Base-by-base conservation (phyloP, 306 rosid species). In the Trifolium dubium region DNA sequence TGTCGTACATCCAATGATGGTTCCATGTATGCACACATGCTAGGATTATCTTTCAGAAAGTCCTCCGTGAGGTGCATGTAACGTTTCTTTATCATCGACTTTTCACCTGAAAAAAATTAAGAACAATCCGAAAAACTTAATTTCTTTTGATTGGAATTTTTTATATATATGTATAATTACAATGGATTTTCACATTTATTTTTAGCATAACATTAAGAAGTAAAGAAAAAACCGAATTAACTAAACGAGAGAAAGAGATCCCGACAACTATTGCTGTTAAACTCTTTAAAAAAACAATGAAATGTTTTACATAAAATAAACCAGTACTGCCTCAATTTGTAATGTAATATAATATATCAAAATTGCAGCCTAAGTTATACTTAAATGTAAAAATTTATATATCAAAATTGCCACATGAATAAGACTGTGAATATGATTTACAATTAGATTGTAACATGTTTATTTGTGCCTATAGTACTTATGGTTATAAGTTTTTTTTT, bases 1-100 rank as follows among this genome's bases (percentile, higher is more conserved):
- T 88, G 92, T 13, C 92, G 81, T 1, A 8, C 85, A 41, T 88
- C 92, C 2, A 88, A 69, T 1, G 92, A 88, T 1, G 92, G 90
- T 1, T 85, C 92, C 92, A 85, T 86, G 81, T 83, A 88, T 0
- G 55, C 90, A 1, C 84, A 79, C 82, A 88, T 75, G 59, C 69
- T 77, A 0, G 87, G 85, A 14, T 86, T 88, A 60, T 88, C 88
- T 13, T 59, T 69, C 29, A 88, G 51, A 56, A 83, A 71, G 0
- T 88, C 87, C 58, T 88, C 92, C 0, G 82, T 84, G 7, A 86
- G 2, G 60, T 84, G 72, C 92, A 88, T 84, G 76, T 88, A 83
- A 0, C 92, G 83, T 67, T 88, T 88, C 51, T 59, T 84, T 41
- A 88, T 88, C 90, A 86, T 88, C 1, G 92, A 88, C 35, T 78